phyloP scores from a whole-genome alignment of 306 rosid genomes.

The Benincasa hispida region DNA sequence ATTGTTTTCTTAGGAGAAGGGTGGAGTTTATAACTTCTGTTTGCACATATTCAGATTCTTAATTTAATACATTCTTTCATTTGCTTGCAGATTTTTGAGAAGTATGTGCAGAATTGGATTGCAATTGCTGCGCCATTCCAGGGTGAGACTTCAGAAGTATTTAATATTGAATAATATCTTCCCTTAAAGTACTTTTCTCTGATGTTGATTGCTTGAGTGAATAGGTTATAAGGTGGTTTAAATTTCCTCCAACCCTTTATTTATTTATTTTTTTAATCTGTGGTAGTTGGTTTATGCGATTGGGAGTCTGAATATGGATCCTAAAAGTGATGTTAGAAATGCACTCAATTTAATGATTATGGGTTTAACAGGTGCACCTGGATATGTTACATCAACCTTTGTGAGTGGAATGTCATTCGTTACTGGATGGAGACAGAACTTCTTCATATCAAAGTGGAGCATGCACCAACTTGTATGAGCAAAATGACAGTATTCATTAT shows the following conservation, averaged over 20 bases:
- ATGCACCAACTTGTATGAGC: slow-evolving; percentile 92
- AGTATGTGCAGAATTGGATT: slow-evolving; percentile 92
- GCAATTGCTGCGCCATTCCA: slow-evolving; percentile 90
- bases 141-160: slow-evolving; percentile 37
- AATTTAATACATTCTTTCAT: neutral
- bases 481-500: neutral
- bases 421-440: slow-evolving; percentile 83
- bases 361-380: slow-evolving; percentile 75
- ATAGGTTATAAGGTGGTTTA: neutral
- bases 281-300: neutral
- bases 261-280: neutral
- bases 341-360: neutral
- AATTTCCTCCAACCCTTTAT: neutral
- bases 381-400: slow-evolving; percentile 54
- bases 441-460: slow-evolving; percentile 93
- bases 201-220: neutral
- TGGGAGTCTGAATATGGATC: neutral
- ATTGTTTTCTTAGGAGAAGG: neutral
- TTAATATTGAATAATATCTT: neutral
- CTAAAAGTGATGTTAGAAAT: neutral
- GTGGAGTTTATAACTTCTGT: neutral
- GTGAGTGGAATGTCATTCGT: slow-evolving; percentile 92
- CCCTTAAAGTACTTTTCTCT: neutral
- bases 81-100: slow-evolving; percentile 76
- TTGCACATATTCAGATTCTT: neutral